These are phyloP conservation scores for Hypsizygus ulmarius DNA, from an alignment of 1,284 basidiomycete genomes.

Conservation along the genomic window DNA sequence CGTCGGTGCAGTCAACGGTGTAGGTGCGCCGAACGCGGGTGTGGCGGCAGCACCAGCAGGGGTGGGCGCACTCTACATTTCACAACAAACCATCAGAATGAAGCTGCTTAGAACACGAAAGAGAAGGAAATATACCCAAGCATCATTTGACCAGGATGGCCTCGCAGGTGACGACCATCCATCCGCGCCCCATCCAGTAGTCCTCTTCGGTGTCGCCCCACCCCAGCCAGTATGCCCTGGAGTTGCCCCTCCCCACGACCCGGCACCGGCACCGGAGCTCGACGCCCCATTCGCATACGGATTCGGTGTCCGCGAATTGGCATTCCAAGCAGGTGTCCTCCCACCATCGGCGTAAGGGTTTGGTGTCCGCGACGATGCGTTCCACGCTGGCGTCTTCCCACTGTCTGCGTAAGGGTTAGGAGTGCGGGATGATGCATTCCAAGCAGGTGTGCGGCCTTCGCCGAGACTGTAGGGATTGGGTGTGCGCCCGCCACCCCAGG, in stretches of 20 bases:
- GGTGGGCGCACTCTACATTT: conserved; percentile 48
- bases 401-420: conserved; percentile 70
- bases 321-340: conserved; percentile 55
- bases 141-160: conserved; percentile 15
- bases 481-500: conserved; percentile 53
- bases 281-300: conserved; percentile 38
- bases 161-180: conserved; percentile 10
- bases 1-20: conserved; percentile 36
- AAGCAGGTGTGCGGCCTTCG: conserved; percentile 55
- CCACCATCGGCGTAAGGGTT: conserved; percentile 55
- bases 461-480: conserved; percentile 61
- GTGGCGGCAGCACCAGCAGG: conserved; percentile 55
- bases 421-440: conserved; percentile 58
- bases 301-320: conserved; percentile 59
- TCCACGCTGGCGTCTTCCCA: conserved; percentile 58
- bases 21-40: conserved; percentile 37
- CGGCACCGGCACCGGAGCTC: conserved; percentile 24
- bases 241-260: conserved; percentile 36
- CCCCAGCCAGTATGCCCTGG: conserved; percentile 39
- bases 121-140: conserved; percentile 29
- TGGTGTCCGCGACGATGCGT: conserved; percentile 48
- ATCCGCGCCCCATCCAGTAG: conserved; percentile 29
- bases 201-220: conserved; percentile 35
- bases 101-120: conserved; percentile 12
- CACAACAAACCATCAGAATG: conserved; percentile 5